Evolutionary conservation across 495 filamentous ascomycete species (phyloP).

Genomic region (Xylaria venustula): DNA sequence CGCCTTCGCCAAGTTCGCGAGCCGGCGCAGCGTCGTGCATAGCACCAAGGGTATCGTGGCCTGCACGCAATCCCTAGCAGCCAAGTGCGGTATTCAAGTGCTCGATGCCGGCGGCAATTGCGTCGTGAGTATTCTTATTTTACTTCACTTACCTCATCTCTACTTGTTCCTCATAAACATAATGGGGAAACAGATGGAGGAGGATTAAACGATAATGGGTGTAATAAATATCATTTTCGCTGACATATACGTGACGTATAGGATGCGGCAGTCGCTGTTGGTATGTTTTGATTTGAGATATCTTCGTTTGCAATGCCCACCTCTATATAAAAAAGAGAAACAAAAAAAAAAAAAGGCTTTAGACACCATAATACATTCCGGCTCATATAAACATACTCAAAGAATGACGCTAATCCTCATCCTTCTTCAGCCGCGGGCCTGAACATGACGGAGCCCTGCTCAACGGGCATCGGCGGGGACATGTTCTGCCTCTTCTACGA

Average conservation of each 20-base stretch:
- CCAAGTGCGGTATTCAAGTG: slow-evolving; percentile 80
- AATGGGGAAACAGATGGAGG: too few species aligned
- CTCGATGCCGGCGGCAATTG: slow-evolving; percentile 88
- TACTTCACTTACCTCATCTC: too few species aligned
- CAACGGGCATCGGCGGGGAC: slow-evolving; percentile 96
- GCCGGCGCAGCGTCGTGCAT: slow-evolving; percentile 87
- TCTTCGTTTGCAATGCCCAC: neutral
- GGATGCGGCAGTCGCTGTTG: slow-evolving; percentile 93
- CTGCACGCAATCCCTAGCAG: slow-evolving; percentile 87
- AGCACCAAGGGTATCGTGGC: slow-evolving; percentile 91
- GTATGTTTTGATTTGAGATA: slow-evolving; percentile 30
- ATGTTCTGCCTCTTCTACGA: slow-evolving; percentile 97
- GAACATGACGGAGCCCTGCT: slow-evolving; percentile 90
- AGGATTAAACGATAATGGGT: neutral
- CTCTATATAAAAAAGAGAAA: neutral
- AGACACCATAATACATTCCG: neutral
- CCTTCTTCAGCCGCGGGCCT: slow-evolving; percentile 84
- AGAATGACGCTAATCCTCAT: too few species aligned
- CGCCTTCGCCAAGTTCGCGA: slow-evolving; percentile 68
- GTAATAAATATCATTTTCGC: neutral
- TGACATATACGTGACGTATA: slow-evolving; percentile 30
- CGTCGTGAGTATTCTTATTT: slow-evolving; percentile 68
- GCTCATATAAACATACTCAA: slow-evolving; percentile 3
- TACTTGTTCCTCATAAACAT: too few species aligned
- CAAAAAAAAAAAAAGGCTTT: neutral